Evolutionary conservation across 345 rosid genomes (phyloP), one percentile per base, ranked within the genome.

Genomic region (Noccaea caerulescens): DNA sequence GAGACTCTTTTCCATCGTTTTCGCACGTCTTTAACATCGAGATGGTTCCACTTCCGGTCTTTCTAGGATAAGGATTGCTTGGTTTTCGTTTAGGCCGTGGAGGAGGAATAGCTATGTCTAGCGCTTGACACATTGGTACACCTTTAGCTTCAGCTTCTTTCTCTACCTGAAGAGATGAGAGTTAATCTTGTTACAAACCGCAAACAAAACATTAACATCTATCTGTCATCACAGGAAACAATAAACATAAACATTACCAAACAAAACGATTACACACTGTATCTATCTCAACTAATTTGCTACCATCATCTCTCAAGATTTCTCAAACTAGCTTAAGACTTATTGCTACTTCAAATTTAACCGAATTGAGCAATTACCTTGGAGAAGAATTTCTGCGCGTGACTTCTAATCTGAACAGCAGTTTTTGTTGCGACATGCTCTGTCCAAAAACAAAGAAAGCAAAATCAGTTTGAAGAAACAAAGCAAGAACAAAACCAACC

Each of bases 31-130:
- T 86, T 7, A 42, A 65, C 56, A 78, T 30, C 18, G 81, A 63
- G 66, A 62, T 25, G 13, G 79, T 68, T 75, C 79, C 45, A 9
- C 59, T 55, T 66, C 84, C 83, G 0, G 69, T 89, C 84, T 91
- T 93, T 71, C 97, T 77, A 76, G 98, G 98, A 81, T 91, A 93
- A 62, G 98, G 98, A 85, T 86, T 91, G 79, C 80, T 83, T 42
- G 98, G 97, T 83, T 93, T 93, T 52, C 91, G 84, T 75, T 93
- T 93, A 43, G 97, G 98, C 44, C 98, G 91, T 32, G 98, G 97
- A 81, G 98, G 97, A 39, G 98, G 98, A 73, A 93, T 93, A 66
- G 85, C 85, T 76, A 93, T 86, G 71, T 93, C 90, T 54, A 88
- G 76, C 45, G 90, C 80, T 79, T 90, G 91, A 66, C 88, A 84